phyloP scores from a whole-genome alignment of 345 rosid genomes.

The Arabis hirsuta region DNA sequence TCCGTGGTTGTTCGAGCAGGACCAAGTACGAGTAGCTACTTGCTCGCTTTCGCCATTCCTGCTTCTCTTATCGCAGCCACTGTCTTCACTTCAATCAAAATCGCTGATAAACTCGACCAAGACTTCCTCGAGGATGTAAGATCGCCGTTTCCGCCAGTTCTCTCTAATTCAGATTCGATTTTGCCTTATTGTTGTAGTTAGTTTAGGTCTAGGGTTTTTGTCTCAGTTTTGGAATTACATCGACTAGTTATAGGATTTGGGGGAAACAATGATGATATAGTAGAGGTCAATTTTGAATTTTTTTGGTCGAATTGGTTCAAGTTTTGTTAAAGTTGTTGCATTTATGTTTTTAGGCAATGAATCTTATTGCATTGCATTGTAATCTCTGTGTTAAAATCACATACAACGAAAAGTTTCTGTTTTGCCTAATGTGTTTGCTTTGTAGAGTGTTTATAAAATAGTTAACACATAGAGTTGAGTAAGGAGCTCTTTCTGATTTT shows the following conservation, averaged over 20 bases:
- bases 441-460: background rate
- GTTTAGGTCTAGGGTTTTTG: background rate
- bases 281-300: background rate
- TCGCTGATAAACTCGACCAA: conserved; percentile 73
- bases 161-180: too few relatives aligned
- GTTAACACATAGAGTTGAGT: background rate
- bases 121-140: conserved; percentile 79
- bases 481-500: background rate
- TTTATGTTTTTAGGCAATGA: too few relatives aligned
- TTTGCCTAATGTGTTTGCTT: background rate
- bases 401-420: too few relatives aligned
- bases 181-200: background rate
- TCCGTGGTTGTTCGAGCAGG: conserved; percentile 67
- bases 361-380: too few relatives aligned
- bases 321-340: background rate
- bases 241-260: background rate
- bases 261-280: background rate
- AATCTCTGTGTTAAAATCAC: too few relatives aligned
- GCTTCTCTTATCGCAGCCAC: conserved; percentile 72
- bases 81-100: conserved; percentile 59
- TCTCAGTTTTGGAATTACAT: background rate
- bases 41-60: conserved; percentile 71
- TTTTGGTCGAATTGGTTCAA: background rate
- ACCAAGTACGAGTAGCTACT: conserved; percentile 60
- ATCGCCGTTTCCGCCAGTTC: background rate